Evolutionary conservation across 495 filamentous ascomycete species (phyloP).

Genomic region (Tuber umbilicatum): DNA sequence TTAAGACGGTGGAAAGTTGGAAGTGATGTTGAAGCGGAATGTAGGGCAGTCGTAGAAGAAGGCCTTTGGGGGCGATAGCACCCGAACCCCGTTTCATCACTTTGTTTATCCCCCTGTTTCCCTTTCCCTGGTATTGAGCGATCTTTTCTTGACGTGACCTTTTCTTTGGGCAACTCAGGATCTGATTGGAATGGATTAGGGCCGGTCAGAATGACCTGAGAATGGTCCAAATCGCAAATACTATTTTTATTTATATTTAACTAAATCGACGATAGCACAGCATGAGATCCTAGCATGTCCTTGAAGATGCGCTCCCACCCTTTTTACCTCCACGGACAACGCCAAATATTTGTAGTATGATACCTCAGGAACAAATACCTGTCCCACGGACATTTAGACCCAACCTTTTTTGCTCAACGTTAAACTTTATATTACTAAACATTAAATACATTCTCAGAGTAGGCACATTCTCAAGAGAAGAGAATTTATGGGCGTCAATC

Average conservation of each 20-base stretch:
- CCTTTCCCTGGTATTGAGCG: not conserved
- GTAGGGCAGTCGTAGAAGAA: slow-evolving; percentile 48
- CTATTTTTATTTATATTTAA: not conserved
- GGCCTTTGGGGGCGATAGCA: slow-evolving; percentile 21
- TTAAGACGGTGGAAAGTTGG: slow-evolving; percentile 81
- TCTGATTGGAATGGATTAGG: not conserved
- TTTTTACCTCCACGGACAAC: not conserved
- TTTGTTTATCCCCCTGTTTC: not conserved
- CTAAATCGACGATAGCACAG: not conserved
- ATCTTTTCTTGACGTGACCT: not conserved
- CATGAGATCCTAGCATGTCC: not conserved
- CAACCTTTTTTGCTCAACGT: too few species aligned
- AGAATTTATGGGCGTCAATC: too few species aligned
- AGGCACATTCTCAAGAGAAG: too few species aligned
- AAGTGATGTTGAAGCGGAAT: slow-evolving; percentile 62
- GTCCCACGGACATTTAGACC: too few species aligned
- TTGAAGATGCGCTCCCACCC: not conserved
- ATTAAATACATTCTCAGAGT: too few species aligned
- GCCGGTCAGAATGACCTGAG: not conserved
- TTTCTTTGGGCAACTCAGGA: not conserved
- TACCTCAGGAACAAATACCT: too few species aligned
- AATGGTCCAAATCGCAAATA: not conserved
- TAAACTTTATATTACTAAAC: too few species aligned
- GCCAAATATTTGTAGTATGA: not conserved
- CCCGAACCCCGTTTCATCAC: not conserved